A percentile compares a stretch with the other conserved stretches of the same genome.
These are phyloP conservation scores for Kurtzmaniella cleridarum DNA, from an alignment of 805 yeast genomes.

Conservation along the genomic window DNA sequence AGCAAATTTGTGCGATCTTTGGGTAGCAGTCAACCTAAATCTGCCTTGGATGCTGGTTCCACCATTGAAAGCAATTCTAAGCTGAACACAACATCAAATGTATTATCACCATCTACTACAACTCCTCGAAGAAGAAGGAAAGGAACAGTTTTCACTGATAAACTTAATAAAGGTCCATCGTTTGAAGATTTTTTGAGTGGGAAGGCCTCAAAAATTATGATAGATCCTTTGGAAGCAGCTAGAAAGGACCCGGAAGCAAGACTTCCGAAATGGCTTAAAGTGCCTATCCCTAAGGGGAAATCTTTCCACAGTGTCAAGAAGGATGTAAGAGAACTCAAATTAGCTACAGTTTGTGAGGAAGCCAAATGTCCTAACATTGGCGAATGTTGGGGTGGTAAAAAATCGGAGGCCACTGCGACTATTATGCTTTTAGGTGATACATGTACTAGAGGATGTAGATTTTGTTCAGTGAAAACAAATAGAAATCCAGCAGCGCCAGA, in stretches of 20 bases:
- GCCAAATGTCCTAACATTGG: conserved; percentile 99
- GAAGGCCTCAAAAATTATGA: conserved; percentile 57
- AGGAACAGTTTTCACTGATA: conserved; percentile 60
- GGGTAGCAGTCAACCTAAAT: not conserved
- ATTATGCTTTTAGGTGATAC: conserved; percentile 98
- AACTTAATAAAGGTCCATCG: conserved; percentile 79
- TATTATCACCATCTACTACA: not conserved
- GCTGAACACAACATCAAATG: not conserved
- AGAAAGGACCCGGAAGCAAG: conserved; percentile 64
- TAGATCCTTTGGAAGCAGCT: conserved; percentile 77
- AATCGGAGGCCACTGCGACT: conserved; percentile 93
- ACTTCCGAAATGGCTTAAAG: conserved; percentile 90
- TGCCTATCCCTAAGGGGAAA: conserved; percentile 94
- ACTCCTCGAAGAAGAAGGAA: conserved; percentile 38
- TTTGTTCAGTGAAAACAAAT: conserved; percentile 93
- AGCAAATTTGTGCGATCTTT: too few relatives aligned
- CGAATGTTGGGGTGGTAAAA: conserved; percentile 98
- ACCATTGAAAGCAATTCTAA: too few relatives aligned
- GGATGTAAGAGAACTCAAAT: conserved; percentile 81
- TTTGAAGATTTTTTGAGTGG: conserved; percentile 89
- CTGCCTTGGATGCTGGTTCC: not conserved
- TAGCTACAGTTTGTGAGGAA: conserved; percentile 97
- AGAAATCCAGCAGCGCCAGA: conserved; percentile 85
- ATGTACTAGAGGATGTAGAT: conserved; percentile 98
- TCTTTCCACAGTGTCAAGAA: conserved; percentile 73